phyloP scores from a whole-genome alignment of 352 stramenopile genomes.

The Pythium aquatile region DNA sequence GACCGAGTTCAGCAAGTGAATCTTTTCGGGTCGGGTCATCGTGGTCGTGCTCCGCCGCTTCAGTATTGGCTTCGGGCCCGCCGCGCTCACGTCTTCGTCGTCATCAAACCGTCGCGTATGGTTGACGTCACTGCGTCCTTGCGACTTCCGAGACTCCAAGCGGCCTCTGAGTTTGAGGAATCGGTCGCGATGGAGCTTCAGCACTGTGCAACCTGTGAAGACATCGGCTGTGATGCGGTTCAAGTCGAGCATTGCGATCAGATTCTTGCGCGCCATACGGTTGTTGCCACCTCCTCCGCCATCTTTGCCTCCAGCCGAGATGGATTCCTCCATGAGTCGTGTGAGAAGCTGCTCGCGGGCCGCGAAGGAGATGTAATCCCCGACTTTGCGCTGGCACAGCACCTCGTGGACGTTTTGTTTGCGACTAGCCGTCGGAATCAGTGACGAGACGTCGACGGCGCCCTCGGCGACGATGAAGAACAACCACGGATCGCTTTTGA shows the following conservation, averaged over 20 bases:
- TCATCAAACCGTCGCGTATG: slow-evolving; percentile 56
- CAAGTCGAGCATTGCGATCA: slow-evolving; percentile 56
- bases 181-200: slow-evolving; percentile 54
- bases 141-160: slow-evolving; percentile 23
- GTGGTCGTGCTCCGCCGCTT: slow-evolving; percentile 14
- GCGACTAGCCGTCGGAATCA: slow-evolving; percentile 37
- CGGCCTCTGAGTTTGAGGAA: slow-evolving; percentile 43
- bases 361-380: slow-evolving; percentile 60
- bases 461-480: slow-evolving; percentile 61
- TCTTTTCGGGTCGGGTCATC: slow-evolving; percentile 52
- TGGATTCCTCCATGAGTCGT: slow-evolving; percentile 39
- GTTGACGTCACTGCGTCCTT: slow-evolving; percentile 27
- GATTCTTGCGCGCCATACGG: slow-evolving; percentile 39
- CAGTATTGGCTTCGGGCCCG: not conserved
- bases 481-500: slow-evolving; percentile 51
- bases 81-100: slow-evolving; percentile 9
- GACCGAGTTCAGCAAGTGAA: slow-evolving; percentile 62
- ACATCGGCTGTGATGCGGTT: slow-evolving; percentile 56
- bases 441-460: slow-evolving; percentile 52
- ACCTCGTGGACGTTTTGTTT: slow-evolving; percentile 57
- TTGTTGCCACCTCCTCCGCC: slow-evolving; percentile 1
- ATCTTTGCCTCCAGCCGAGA: slow-evolving; percentile 16
- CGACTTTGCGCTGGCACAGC: slow-evolving; percentile 52
- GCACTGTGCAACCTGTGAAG: slow-evolving; percentile 50
- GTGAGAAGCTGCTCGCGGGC: slow-evolving; percentile 46